These are phyloP conservation scores for Castanea crenata DNA, from an alignment of 306 rosid species.

Conservation along the genomic window DNA sequence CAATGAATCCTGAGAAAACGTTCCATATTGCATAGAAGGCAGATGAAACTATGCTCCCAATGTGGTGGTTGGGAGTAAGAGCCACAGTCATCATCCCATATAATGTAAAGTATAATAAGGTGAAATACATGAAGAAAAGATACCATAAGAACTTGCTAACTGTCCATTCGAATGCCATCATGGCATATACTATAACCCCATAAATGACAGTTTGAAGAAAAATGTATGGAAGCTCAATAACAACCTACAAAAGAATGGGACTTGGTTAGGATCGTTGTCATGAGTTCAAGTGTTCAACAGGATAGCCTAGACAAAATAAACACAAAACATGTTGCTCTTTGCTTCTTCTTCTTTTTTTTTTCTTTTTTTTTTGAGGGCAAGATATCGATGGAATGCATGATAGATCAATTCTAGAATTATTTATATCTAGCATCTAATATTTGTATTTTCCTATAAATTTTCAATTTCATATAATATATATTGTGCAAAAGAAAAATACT, in stretches of 20 bases:
- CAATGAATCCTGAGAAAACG: constrained; percentile 78
- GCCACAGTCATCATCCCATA: constrained; percentile 94
- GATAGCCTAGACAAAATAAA: background rate
- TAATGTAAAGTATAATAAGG: constrained; percentile 68
- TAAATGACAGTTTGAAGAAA: constrained; percentile 59
- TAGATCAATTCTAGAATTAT: background rate
- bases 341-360: too few species aligned
- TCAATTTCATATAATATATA: background rate
- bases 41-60: constrained; percentile 63
- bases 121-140: constrained; percentile 79
- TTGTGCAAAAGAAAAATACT: too few species aligned
- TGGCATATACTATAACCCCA: constrained; percentile 61
- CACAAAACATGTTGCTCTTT: background rate
- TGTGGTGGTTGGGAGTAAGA: constrained; percentile 62
- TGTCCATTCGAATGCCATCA: constrained; percentile 69
- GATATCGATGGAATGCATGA: background rate
- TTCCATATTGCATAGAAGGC: constrained; percentile 79
- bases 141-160: constrained; percentile 70
- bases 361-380: too few species aligned
- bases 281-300: background rate
- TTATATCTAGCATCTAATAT: background rate
- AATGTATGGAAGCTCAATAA: constrained; percentile 73
- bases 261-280: background rate
- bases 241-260: constrained; percentile 49
- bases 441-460: background rate